Conservation (phyloP, 495 filamentous ascomycete genomes). For the Lentithecium fluviatile region DNA sequence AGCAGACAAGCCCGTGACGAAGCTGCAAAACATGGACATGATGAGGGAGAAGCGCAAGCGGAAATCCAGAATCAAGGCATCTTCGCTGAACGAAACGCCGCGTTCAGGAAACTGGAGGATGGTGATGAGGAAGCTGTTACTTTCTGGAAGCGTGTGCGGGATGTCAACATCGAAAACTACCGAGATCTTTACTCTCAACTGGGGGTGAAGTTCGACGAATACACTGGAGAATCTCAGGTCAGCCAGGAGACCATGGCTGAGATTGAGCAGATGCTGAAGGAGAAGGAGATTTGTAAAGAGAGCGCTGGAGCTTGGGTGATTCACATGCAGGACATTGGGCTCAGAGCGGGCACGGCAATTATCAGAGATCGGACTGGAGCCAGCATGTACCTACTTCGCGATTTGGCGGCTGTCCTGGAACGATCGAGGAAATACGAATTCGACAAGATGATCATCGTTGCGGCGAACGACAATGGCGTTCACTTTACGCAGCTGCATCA, state of each 20-base stretch:
- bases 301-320: constrained; percentile 18
- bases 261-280: constrained; percentile 47
- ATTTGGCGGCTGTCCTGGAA: constrained; percentile 61
- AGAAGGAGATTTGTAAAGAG: constrained; percentile 25
- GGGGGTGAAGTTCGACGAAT: constrained; percentile 25
- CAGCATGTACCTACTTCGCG: constrained; percentile 63
- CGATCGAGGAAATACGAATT: constrained; percentile 63
- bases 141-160: constrained; percentile 23
- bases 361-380: constrained; percentile 63
- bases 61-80: constrained; percentile 21
- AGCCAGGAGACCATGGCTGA: constrained; percentile 57
- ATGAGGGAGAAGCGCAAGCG: constrained; percentile 4
- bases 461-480: constrained; percentile 59
- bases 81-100: constrained; percentile 23
- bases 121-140: constrained; percentile 17
- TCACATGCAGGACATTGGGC: constrained; percentile 41
- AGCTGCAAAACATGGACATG: not conserved
- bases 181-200: constrained; percentile 18
- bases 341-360: constrained; percentile 57
- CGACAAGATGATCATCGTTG: constrained; percentile 69
- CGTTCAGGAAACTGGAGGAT: constrained; percentile 26
- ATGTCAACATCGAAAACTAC: constrained; percentile 22
- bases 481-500: constrained; percentile 65
- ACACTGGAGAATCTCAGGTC: constrained; percentile 33
- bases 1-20: constrained; percentile 22